Percentiles rank a stretch among this genome's conserved stretches.
phyloP scores from a whole-genome alignment of 306 rosid species.

The Prunus mume region DNA sequence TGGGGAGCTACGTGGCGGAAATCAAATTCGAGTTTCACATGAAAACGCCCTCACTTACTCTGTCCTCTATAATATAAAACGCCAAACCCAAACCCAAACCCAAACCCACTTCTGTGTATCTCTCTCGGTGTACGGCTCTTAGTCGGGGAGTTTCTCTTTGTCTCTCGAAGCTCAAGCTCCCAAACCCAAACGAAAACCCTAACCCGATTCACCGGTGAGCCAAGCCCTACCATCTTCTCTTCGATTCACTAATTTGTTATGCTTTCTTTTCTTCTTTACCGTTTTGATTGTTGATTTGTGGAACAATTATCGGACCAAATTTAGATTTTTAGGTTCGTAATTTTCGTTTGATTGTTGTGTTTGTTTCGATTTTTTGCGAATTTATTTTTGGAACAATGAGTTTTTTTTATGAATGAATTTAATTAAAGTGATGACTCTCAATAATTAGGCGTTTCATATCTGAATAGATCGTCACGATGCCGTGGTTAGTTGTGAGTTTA shows the following conservation, averaged over 20 bases:
- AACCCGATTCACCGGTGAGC: conserved; percentile 10
- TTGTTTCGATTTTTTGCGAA: not conserved
- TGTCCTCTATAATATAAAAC: not conserved
- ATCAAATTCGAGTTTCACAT: not conserved
- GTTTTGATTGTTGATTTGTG: not conserved
- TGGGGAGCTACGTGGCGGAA: conserved; percentile 6
- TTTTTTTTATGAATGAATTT: not conserved
- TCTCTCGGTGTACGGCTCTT: not conserved
- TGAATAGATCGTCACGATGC: not conserved
- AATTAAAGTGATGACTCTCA: not conserved
- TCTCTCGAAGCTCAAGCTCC: not conserved
- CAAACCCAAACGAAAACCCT: conserved; percentile 11
- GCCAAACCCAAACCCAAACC: not conserved
- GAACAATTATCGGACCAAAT: not conserved
- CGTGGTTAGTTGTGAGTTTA: not conserved
- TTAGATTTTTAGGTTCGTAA: not conserved
- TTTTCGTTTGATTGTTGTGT: not conserved
- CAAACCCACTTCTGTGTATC: not conserved
- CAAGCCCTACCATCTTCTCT: not conserved
- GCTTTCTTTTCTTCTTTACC: not conserved
- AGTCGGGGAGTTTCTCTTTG: not conserved
- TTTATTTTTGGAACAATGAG: not conserved
- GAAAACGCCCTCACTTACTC: not conserved
- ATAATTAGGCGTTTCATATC: not conserved
- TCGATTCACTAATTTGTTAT: not conserved